Evolutionary conservation across 192 early-diverging fungal species (phyloP).

Genomic region (Helicostylum pulchrum): DNA sequence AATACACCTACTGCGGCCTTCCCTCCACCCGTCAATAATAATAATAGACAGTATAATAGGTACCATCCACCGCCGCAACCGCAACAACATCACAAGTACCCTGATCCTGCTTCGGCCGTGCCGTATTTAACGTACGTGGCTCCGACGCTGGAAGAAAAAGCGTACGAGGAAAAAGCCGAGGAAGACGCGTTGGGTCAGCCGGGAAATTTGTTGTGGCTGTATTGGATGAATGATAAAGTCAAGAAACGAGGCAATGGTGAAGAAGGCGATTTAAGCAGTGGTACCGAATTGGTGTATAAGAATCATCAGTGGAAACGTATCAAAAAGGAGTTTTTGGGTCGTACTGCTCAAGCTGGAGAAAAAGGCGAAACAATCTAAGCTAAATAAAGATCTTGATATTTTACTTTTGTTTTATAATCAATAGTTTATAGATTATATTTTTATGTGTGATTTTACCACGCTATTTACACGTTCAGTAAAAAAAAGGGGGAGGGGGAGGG

Average conservation of each 20-base stretch:
- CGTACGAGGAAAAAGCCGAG: conserved; percentile 1
- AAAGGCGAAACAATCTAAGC: conserved; percentile 16
- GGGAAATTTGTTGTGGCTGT: conserved; percentile 14
- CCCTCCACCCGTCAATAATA: not conserved
- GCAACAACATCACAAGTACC: not conserved
- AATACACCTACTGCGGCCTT: not conserved
- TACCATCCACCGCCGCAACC: not conserved
- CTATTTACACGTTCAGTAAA: no score
- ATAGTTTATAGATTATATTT: no score
- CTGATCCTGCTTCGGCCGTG: conserved; percentile 5
- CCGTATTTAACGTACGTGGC: conserved; percentile 13
- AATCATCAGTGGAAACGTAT: conserved; percentile 13
- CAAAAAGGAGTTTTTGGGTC: conserved; percentile 26
- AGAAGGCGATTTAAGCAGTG: conserved; percentile 9
- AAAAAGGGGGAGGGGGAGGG: no score
- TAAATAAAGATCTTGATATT: no score
- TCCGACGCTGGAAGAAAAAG: conserved; percentile 10
- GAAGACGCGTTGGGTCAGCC: conserved; percentile 14
- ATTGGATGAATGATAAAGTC: conserved; percentile 23
- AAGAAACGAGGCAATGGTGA: conserved; percentile 10
- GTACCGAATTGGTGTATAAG: conserved; percentile 17
- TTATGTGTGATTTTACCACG: no score
- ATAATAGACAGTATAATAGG: not conserved
- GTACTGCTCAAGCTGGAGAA: conserved; percentile 17
- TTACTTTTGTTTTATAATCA: no score